phyloP scores from a whole-genome alignment of 495 filamentous ascomycete genomes.

The Lasiosphaeris hirsuta region DNA sequence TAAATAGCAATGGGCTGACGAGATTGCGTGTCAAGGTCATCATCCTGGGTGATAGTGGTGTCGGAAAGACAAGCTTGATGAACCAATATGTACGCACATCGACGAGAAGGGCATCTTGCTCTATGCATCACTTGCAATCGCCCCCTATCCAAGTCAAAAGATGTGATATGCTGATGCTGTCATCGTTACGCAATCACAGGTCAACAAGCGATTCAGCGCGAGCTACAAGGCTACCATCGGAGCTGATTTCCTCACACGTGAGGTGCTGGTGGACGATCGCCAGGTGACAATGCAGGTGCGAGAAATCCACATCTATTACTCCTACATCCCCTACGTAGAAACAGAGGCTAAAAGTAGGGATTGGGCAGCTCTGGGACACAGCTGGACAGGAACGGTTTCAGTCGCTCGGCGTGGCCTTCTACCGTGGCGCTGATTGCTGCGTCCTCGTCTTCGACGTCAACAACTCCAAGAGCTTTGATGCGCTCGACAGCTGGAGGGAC shows the following conservation, averaged over 20 bases:
- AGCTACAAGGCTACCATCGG: slow-evolving; percentile 99
- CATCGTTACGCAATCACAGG: slow-evolving; percentile 47
- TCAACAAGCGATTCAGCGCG: slow-evolving; percentile 99
- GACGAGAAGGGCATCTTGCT: not conserved
- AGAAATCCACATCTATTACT: not conserved
- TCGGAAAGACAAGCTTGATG: slow-evolving; percentile 99
- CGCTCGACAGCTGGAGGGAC: slow-evolving; percentile 96
- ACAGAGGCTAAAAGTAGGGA: slow-evolving; percentile 8
- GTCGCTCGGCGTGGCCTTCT: slow-evolving; percentile 96
- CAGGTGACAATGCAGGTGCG: slow-evolving; percentile 97
- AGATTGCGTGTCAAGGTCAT: slow-evolving; percentile 66
- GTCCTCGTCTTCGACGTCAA: slow-evolving; percentile 98
- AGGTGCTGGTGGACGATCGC: slow-evolving; percentile 95
- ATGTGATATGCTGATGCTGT: slow-evolving; percentile 6
- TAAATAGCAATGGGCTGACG: not conserved
- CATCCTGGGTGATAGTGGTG: slow-evolving; percentile 95
- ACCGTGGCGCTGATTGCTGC: slow-evolving; percentile 97
- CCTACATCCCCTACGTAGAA: not conserved
- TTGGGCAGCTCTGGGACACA: slow-evolving; percentile 87
- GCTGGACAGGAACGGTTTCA: slow-evolving; percentile 98
- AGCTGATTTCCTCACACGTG: slow-evolving; percentile 97
- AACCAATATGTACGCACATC: slow-evolving; percentile 93
- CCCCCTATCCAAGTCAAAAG: too few species aligned
- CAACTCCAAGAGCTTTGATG: slow-evolving; percentile 98
- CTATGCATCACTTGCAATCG: not conserved